phyloP scores from a whole-genome alignment of 345 rosid genomes.

The Turritis glabra region DNA sequence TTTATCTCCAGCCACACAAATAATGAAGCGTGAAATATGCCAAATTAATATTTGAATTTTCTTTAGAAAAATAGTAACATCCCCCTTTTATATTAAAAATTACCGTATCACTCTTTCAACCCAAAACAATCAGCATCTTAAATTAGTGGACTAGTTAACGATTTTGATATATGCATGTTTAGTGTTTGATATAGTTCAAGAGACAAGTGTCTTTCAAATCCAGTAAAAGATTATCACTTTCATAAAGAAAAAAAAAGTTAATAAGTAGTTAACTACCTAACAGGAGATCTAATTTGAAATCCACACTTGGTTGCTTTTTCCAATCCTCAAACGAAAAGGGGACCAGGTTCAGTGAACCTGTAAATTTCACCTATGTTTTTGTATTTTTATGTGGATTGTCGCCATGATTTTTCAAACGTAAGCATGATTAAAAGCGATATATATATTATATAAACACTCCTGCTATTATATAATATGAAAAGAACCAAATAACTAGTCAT shows the following conservation, averaged over 20 bases:
- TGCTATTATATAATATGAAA: neutral
- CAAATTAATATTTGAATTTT: neutral
- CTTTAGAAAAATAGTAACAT: neutral
- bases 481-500: neutral
- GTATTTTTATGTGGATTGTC: neutral
- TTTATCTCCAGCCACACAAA: neutral
- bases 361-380: neutral
- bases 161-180: neutral
- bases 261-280: neutral
- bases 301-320: conserved; percentile 5
- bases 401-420: conserved; percentile 26
- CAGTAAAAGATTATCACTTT: neutral
- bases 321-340: conserved; percentile 1
- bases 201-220: neutral
- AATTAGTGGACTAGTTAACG: too few relatives aligned
- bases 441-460: neutral
- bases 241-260: neutral
- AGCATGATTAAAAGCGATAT: conserved; percentile 24
- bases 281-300: neutral
- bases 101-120: neutral
- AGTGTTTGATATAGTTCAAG: too few relatives aligned
- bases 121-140: neutral
- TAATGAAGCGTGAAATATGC: neutral
- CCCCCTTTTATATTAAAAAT: too few relatives aligned
- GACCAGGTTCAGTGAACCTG: conserved; percentile 35